Evolutionary conservation across 2,329 filamentous ascomycete genomes (phyloP), one percentile per base, ranked within the genome.

Genomic region (Aureobasidium zeae): DNA sequence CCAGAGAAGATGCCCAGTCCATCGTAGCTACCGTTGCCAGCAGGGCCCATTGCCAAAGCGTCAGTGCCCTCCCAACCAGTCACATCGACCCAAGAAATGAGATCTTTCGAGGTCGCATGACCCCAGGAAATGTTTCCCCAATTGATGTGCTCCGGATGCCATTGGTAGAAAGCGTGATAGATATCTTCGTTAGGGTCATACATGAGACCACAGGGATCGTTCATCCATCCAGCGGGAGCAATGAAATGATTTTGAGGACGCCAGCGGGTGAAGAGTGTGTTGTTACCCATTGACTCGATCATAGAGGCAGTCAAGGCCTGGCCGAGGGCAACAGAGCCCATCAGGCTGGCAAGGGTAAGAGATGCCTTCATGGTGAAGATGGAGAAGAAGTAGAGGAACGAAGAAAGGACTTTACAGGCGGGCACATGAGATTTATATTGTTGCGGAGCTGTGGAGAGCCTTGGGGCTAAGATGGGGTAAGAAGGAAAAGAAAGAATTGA

Each of bases 141-240:
- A 48, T 65, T 65, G 50, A 68, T 61, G 46, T 69, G 66, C 35
- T 69, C 56, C 1, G 66, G 66, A 51, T 70, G 63, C 60, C 64
- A 74, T 54, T 76, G 72, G 53, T 71, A 76, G 52, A 69, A 70
- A 6, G 74, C 51, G 49, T 76, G 72, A 47, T 75, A 77, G 2
- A 56, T 56, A 21, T 68, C 65, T 24, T 63, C 60, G 3, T 55
- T 59, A 11, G 67, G 68, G 54, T 71, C 69, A 50, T 71, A 74
- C 57, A 68, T 66, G 49, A 68, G 66, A 20, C 60, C 70, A 50
- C 70, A 72, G 11, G 70, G 70, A 49, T 73, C 65, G 45, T 70
- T 69, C 62, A 69, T 63, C 66, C 67, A 70, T 12, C 68, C 68
- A 32, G 66, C 65, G 8, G 68, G 68, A n/a, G 66, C 62, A 15